A percentile compares a stretch with the other conserved stretches of the same genome.
These are phyloP conservation scores for Trichoderma brevicompactum DNA, from an alignment of 2,329 filamentous ascomycete genomes.

Conservation along the genomic window DNA sequence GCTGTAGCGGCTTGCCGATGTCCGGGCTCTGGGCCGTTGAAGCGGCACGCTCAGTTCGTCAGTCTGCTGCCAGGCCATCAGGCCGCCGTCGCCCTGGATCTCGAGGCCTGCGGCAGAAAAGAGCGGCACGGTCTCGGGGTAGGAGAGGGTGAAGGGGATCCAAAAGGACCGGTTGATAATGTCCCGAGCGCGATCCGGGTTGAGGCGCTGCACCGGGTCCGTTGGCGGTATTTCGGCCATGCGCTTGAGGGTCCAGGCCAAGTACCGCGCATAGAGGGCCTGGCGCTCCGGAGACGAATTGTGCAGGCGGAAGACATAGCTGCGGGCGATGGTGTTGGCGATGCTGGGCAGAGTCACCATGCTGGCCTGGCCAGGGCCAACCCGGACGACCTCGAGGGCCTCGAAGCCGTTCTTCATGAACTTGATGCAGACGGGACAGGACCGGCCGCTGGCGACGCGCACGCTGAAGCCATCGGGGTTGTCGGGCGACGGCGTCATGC, in stretches of 20 bases:
- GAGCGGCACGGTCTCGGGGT: constrained; percentile 37
- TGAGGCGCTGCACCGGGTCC: constrained; percentile 33
- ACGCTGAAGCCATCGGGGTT: constrained; percentile 45
- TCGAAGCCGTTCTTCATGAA: constrained; percentile 42
- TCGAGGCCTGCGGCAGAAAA: constrained; percentile 41
- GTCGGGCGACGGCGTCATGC: constrained; percentile 36
- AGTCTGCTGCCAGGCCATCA: constrained; percentile 23
- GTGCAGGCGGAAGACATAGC: constrained; percentile 39
- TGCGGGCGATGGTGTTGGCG: constrained; percentile 42
- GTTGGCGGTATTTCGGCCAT: constrained; percentile 34
- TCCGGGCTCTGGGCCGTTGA: constrained; percentile 8
- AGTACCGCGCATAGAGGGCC: constrained; percentile 37
- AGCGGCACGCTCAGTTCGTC: constrained; percentile 7
- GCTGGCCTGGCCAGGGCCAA: constrained; percentile 31
- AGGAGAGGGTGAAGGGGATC: constrained; percentile 40
- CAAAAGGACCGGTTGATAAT: constrained; percentile 39
- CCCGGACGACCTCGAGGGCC: constrained; percentile 34
- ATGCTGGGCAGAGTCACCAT: constrained; percentile 45
- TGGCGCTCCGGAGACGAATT: constrained; percentile 29
- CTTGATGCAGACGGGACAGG: constrained; percentile 45
- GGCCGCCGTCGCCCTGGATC: constrained; percentile 26
- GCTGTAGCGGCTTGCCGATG: constrained; percentile 16
- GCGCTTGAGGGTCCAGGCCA: constrained; percentile 44
- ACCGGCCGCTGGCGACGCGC: constrained; percentile 37
- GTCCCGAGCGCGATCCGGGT: constrained; percentile 30